phyloP scores from a whole-genome alignment of 768 basidiomycete species.

The Gloeopeniophorella convolvens region DNA sequence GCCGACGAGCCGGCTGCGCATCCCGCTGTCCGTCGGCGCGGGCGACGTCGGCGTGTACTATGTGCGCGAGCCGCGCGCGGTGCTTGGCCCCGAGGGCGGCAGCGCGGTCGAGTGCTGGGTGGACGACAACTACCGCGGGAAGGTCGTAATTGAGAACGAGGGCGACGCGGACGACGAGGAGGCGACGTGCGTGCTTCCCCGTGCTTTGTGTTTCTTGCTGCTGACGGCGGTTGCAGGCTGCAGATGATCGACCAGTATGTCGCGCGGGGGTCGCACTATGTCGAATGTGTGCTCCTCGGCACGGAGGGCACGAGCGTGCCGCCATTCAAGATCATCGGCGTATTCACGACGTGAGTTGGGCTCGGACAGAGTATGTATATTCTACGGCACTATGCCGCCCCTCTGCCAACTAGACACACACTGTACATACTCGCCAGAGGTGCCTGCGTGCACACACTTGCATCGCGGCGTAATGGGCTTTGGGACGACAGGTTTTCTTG shows the following conservation, averaged over 20 bases:
- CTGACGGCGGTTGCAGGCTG: constrained; percentile 41
- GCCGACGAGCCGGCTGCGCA: constrained; percentile 73
- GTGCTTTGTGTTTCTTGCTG: neutral
- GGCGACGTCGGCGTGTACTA: constrained; percentile 95
- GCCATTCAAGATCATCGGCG: constrained; percentile 85
- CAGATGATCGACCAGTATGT: constrained; percentile 84
- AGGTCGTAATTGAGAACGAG: constrained; percentile 69
- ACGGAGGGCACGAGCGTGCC: constrained; percentile 79
- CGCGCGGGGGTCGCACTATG: constrained; percentile 82
- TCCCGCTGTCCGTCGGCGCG: constrained; percentile 78
- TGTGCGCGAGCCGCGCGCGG: constrained; percentile 58
- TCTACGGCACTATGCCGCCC: no score
- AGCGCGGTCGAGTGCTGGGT: constrained; percentile 91
- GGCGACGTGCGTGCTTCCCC: constrained; percentile 50
- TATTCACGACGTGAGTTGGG: constrained; percentile 63
- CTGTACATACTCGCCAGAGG: neutral
- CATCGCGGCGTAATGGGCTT: neutral
- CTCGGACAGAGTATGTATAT: neutral
- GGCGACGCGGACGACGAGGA: constrained; percentile 55
- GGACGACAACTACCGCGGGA: constrained; percentile 86
- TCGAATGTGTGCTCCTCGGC: constrained; percentile 84
- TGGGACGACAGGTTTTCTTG: no score
- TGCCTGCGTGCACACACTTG: no score
- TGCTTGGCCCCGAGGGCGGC: constrained; percentile 46
- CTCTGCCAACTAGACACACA: no score